Evolutionary conservation across 2,329 filamentous ascomycete genomes (phyloP).

Genomic region (Zarea fungicola): DNA sequence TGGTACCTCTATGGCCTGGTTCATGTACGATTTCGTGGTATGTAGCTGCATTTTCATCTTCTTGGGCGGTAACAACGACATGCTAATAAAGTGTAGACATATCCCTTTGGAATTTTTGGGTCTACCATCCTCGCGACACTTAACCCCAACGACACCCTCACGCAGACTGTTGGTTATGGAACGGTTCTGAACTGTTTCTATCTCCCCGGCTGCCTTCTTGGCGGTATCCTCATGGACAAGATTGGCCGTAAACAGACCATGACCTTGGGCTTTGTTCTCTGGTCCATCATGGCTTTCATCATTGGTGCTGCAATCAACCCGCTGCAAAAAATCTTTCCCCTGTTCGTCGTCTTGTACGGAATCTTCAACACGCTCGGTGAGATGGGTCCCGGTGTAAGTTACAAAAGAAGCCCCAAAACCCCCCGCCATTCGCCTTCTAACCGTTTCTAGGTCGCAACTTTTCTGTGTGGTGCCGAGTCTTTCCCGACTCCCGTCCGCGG

Average conservation of each 20-base stretch:
- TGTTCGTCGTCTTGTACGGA: constrained; percentile 48
- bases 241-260: constrained; percentile 30
- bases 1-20: constrained; percentile 48
- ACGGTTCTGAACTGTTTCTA: constrained; percentile 21
- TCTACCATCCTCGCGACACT: constrained; percentile 20
- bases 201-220: constrained; percentile 27
- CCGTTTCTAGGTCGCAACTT: constrained; percentile 31
- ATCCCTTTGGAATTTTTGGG: constrained; percentile 22
- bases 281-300: constrained; percentile 39
- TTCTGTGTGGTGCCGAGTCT: constrained; percentile 43
- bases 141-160: constrained; percentile 17
- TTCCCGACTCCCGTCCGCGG: constrained; percentile 46
- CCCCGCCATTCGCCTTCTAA: neutral
- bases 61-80: neutral
- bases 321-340: constrained; percentile 40
- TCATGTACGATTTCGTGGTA: constrained; percentile 31
- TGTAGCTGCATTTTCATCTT: neutral
- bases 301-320: constrained; percentile 43
- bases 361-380: constrained; percentile 34
- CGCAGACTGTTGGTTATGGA: constrained; percentile 20
- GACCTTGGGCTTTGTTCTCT: constrained; percentile 20
- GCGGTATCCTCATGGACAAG: constrained; percentile 34
- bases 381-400: constrained; percentile 37
- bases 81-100: constrained; percentile 14
- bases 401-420: too few relatives aligned